Evolutionary conservation across 2,329 filamentous ascomycete genomes (phyloP), one percentile per base, ranked within the genome.

Genomic region (Colletotrichum brevisporum): DNA sequence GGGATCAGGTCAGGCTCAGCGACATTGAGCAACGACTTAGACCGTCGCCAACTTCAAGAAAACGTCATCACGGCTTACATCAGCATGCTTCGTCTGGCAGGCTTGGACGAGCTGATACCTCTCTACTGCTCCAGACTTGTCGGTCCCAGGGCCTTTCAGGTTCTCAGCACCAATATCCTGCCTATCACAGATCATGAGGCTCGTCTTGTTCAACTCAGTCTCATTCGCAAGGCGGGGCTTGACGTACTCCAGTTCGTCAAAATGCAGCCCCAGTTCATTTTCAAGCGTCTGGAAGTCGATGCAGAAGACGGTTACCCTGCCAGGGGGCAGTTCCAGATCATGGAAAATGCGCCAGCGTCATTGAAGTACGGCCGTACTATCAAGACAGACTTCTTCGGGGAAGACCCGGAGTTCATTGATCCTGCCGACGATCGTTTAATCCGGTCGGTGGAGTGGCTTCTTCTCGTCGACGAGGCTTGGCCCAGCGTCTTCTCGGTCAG

Each of bases 111-210:
- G 71, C 82, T 96, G 50, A 92, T 97, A 63, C 95, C 96, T 0
- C 83, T 97, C 1, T 99, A 99, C 78, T 95, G 93, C 71, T 94
- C 94, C 9, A 91, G 94, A 74, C 84, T 99, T 13, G 85, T 89
- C 10, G 82, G 85, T 6, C 83, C 89, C 13, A 87, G 91, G 71
- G 86, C 88, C 70, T 90, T 94, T 73, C 87, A 90, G 63, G 91
- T 91, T 16, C 85, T 99, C 56, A 93, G 91, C 66, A 88, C 89
- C 60, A 92, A 97, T 64, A 83, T 98, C 63, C 91, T 94, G 57
- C 89, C 93, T 53, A 87, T 98, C 63, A 86, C 87, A 31, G 88
- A 92, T 51, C 80, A 84, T 8, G 83, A 88, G 8, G 89, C 92
- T 69, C 91, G 94, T 73, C 79, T 89, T 31, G 84, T 88, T 45